Percentiles rank a stretch among this genome's conserved stretches.
phyloP scores from a whole-genome alignment of 2,329 filamentous ascomycete species.

The Phaeomoniella chlamydospora region DNA sequence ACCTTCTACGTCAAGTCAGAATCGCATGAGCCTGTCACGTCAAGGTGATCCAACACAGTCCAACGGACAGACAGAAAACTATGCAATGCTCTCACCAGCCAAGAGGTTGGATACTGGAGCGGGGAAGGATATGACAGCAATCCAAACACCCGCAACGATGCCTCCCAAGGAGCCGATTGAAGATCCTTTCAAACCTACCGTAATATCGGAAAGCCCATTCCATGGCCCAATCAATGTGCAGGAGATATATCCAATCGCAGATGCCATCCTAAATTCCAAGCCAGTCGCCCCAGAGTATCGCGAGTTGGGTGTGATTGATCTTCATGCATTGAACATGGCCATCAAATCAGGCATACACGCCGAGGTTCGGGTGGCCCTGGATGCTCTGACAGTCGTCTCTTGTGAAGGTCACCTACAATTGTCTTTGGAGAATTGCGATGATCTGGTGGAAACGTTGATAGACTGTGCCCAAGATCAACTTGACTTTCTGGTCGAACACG shows the following conservation, averaged over 20 bases:
- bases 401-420: slow-evolving; percentile 49
- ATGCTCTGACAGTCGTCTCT: slow-evolving; percentile 63
- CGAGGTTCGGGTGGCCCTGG: slow-evolving; percentile 80
- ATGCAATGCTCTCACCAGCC: slow-evolving; percentile 9
- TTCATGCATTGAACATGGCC: slow-evolving; percentile 77
- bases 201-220: slow-evolving; percentile 34
- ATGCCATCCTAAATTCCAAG: slow-evolving; percentile 52
- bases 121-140: slow-evolving; percentile 14
- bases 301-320: slow-evolving; percentile 79
- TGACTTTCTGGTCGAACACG: slow-evolving; percentile 70
- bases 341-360: slow-evolving; percentile 79
- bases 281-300: slow-evolving; percentile 60
- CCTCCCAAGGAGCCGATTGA: slow-evolving; percentile 23
- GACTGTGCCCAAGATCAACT: slow-evolving; percentile 86
- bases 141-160: slow-evolving; percentile 17
- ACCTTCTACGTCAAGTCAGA: slow-evolving; percentile 10
- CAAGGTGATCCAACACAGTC: slow-evolving; percentile 13
- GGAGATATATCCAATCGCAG: slow-evolving; percentile 48
- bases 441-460: slow-evolving; percentile 72
- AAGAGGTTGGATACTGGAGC: slow-evolving; percentile 10
- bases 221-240: slow-evolving; percentile 62
- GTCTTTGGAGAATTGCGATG: slow-evolving; percentile 63
- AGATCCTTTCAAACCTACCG: slow-evolving; percentile 31
- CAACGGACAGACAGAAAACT: slow-evolving; percentile 5
- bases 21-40: slow-evolving; percentile 13